Percentiles rank a stretch among this genome's conserved stretches.
Conservation (phyloP, 2,329 filamentous ascomycete species). For the Nigrospora oryzae region DNA sequence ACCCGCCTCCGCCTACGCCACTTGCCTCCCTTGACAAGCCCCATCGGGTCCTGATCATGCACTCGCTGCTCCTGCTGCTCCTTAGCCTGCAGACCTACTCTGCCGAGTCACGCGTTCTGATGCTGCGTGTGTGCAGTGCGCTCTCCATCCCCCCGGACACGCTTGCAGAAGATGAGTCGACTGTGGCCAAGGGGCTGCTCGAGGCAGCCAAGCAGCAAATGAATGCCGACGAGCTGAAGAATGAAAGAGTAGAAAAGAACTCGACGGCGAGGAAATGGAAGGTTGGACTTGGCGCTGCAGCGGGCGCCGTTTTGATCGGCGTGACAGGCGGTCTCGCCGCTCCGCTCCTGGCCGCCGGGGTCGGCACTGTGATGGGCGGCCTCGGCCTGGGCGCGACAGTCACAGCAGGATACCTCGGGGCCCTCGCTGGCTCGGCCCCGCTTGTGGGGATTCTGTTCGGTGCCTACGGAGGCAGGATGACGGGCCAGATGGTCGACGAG, state of each 20-base stretch:
- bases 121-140: conserved; percentile 63
- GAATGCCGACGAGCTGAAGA: conserved; percentile 55
- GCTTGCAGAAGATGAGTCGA: conserved; percentile 64
- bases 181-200: conserved; percentile 67
- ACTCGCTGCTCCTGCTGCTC: conserved; percentile 63
- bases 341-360: conserved; percentile 68
- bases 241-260: conserved; percentile 55
- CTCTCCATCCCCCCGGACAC: conserved; percentile 57
- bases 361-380: conserved; percentile 72
- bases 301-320: conserved; percentile 56
- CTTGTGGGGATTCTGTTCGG: conserved; percentile 81
- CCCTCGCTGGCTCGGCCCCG: conserved; percentile 70
- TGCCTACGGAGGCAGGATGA: conserved; percentile 77
- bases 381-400: conserved; percentile 71
- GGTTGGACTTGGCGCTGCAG: conserved; percentile 39
- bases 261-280: conserved; percentile 61
- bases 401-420: conserved; percentile 72
- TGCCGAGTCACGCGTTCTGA: conserved; percentile 62
- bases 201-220: conserved; percentile 60
- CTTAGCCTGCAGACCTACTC: conserved; percentile 72
- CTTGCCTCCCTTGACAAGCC: conserved; percentile 51
- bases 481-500: conserved; percentile 76
- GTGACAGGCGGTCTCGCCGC: conserved; percentile 69
- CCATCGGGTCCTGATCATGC: conserved; percentile 58
- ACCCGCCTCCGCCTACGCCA: conserved; percentile 51